Base-by-base conservation (phyloP, 768 basidiomycete species). In the Termitomyces sp. region DNA sequence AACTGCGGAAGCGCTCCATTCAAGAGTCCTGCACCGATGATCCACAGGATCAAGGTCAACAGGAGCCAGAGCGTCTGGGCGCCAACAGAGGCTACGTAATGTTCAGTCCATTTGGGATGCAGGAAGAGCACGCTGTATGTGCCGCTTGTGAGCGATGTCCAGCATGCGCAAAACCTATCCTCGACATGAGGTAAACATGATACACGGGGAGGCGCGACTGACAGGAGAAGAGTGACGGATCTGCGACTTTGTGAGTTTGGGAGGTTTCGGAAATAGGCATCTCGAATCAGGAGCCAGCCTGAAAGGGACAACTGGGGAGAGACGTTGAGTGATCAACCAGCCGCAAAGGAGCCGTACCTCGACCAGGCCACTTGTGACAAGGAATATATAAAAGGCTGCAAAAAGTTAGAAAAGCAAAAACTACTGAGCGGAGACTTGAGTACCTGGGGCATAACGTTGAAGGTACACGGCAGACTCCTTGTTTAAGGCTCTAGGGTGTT, bases 211-310 rank as follows among this genome's bases (percentile, higher is more conserved):
- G 20, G 14, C 33, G 35, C 26, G 22, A 70, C 79, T 49, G 63
- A 85, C 85, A 86, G 63, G 14, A 83, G 64, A 30, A 84, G 71
- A 24, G 74, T 72, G 38, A 78, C 73, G 0, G 75, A 81, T 5
- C 66, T 75, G 26, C 76, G 75, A n/a, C 73, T 70, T 38, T 70
- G 68, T 3, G 67, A n/a, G 61, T 77, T 77, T 3, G 85, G 83
- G 58, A 76, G 80, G 45, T 82, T 83, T 48, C 75, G 65, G 51
- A 81, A 77, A 67, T 77, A 78, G 32, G 72, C 71, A 68, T 80
- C 85, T 65, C 86, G 83, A 6, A 83, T 66, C 30, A 85, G 65
- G 51, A 87, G 70, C 85, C 85, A 87, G 62, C 77, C 80, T 47
- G 81, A 70, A 40, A 82, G 69, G 3, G 83, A 82, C 22, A 80